phyloP scores from a whole-genome alignment of 176 grass and related monocot species.

The Bolboschoenus planiculmis region DNA sequence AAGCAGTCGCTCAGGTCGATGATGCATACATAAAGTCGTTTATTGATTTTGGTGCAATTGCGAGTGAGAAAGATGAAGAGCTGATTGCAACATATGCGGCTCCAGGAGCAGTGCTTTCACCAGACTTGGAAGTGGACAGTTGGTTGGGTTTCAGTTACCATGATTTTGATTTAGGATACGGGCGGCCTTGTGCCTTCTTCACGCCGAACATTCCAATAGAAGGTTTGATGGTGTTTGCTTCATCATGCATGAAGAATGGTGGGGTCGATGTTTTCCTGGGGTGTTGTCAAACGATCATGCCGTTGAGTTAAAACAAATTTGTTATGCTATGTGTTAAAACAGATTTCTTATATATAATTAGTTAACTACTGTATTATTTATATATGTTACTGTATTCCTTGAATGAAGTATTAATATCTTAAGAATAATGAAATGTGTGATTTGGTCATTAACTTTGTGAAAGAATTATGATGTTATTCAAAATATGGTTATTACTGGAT shows the following conservation, averaged over 20 bases:
- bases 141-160: constrained; percentile 36
- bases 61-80: constrained; percentile 15
- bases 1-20: constrained; percentile 20
- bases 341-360: too few species aligned
- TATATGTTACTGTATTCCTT: too few species aligned
- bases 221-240: constrained; percentile 38
- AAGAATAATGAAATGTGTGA: too few species aligned
- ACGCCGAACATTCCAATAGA: constrained; percentile 39
- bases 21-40: constrained; percentile 40
- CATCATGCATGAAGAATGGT: constrained; percentile 16
- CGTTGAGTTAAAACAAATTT: constrained; percentile 15
- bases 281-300: constrained; percentile 32
- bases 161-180: constrained; percentile 37
- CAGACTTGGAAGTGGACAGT: constrained; percentile 33
- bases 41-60: constrained; percentile 41
- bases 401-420: too few species aligned
- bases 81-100: constrained; percentile 1
- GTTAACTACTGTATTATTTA: too few species aligned
- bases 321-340: constrained; percentile 38
- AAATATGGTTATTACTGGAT: too few species aligned
- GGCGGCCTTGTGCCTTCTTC: constrained; percentile 22
- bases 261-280: constrained; percentile 44
- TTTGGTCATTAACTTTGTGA: too few species aligned
- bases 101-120: constrained; percentile 24
- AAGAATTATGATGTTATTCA: too few species aligned